Evolutionary conservation across 495 filamentous ascomycete species (phyloP), one percentile per base, ranked within the genome.

Genomic region (Annulohypoxylon nitens): DNA sequence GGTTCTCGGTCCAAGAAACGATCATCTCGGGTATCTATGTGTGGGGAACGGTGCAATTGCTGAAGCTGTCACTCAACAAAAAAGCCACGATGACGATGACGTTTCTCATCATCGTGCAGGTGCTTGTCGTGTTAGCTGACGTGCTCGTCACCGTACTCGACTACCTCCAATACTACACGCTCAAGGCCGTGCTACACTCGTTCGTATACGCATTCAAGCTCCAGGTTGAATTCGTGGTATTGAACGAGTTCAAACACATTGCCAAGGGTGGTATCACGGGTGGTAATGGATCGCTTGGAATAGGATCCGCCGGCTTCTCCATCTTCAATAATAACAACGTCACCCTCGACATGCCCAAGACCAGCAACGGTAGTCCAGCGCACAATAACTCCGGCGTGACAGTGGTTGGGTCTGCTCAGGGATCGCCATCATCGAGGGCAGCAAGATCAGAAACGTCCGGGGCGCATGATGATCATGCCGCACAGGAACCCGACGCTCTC

Each of bases 131-230:
- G 3, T 30, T 76, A 0, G 64, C 73, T 30, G 74, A 91, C 67
- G 59, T 90, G 23, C 81, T 83, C 37, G 81, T 90, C 16, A 82
- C 91, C 18, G 83, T 81, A 45, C 82, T 89, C 43, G 88, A 90
- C 67, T 91, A 88, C 70, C 76, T 79, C 54, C 80, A 86, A 66
- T 80, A 84, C 51, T 89, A 89, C 64, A 84, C 86, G 70, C 83
- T 90, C 74, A 85, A 91, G 78, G 87, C 87, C 26, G 85, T 86
- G 67, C 81, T 88, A 70, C 90, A 90, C 73, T 86, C 86, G 26
- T 82, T 86, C 61, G 79, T 90, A 36, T 91, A 91, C 80, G 86
- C 85, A 79, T 82, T 91, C 78, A 91, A 91, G 77, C 81, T 91
- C 33, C 90, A 91, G 75, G 81, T 91, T 26, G 89, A 91, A 72